Percentiles rank a stretch among this genome's conserved stretches.
phyloP scores from a whole-genome alignment of 805 yeast genomes.

The Suhomyces canberraensis region DNA sequence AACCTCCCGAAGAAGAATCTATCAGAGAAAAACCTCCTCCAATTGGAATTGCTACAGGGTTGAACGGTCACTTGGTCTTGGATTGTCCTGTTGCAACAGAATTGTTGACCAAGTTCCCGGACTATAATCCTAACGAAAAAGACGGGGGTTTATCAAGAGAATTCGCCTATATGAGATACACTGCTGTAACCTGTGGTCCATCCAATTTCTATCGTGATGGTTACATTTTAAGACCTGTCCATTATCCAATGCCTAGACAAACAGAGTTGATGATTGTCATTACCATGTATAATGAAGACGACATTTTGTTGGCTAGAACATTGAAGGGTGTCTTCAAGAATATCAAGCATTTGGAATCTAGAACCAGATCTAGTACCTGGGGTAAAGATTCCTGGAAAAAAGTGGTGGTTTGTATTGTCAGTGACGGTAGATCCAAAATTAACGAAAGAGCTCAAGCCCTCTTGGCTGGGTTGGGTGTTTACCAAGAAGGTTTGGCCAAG shows the following conservation, averaged over 20 bases:
- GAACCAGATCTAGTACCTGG: conserved; percentile 47
- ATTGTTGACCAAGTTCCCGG: conserved; percentile 47
- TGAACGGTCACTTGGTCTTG: conserved; percentile 72
- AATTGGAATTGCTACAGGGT: conserved; percentile 33
- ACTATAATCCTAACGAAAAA: conserved; percentile 27
- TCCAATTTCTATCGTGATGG: conserved; percentile 57
- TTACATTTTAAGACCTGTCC: conserved; percentile 53
- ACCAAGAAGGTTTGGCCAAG: conserved; percentile 65
- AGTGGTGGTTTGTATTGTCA: conserved; percentile 58
- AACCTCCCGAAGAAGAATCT: conserved; percentile 35
- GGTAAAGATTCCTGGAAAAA: conserved; percentile 55
- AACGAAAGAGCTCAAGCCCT: conserved; percentile 61
- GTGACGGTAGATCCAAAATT: conserved; percentile 65
- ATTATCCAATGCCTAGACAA: conserved; percentile 49
- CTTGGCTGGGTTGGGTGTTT: conserved; percentile 61
- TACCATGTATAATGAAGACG: conserved; percentile 69
- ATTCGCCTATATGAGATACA: conserved; percentile 58
- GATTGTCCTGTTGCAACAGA: conserved; percentile 86
- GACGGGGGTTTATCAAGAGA: conserved; percentile 48
- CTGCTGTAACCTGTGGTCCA: conserved; percentile 70
- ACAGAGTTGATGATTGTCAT: conserved; percentile 61
- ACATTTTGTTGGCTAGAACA: conserved; percentile 56
- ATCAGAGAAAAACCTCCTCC: conserved; percentile 33
- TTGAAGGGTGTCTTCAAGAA: conserved; percentile 64
- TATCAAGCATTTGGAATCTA: conserved; percentile 52